Conservation (phyloP, 148 eudicot genomes). For the Rhododendron mucronatum region DNA sequence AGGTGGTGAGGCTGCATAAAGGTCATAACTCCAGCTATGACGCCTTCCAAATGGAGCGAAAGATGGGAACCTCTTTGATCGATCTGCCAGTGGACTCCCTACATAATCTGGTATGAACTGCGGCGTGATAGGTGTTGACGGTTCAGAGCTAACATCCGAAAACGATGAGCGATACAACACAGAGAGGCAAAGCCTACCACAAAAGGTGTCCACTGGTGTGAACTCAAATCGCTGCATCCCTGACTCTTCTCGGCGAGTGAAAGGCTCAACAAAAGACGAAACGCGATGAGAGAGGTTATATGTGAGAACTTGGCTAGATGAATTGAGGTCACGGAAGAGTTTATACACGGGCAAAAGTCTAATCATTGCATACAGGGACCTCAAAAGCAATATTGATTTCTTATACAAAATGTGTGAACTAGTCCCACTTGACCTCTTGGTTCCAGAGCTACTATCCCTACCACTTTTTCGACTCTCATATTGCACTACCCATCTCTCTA, state of each 20-base stretch:
- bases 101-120: conserved; percentile 87
- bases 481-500: conserved; percentile 94
- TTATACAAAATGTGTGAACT: conserved; percentile 60
- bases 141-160: conserved; percentile 51
- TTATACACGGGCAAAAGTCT: conserved; percentile 87
- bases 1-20: conserved; percentile 49
- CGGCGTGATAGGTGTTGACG: conserved; percentile 70
- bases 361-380: conserved; percentile 71
- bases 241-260: conserved; percentile 67
- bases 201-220: conserved; percentile 72
- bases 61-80: conserved; percentile 64
- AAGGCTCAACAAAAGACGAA: conserved; percentile 75
- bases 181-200: conserved; percentile 77
- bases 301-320: conserved; percentile 54
- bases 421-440: conserved; percentile 49
- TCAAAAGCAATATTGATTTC: conserved; percentile 64
- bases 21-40: conserved; percentile 86
- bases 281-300: conserved; percentile 68
- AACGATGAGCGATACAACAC: conserved; percentile 50
- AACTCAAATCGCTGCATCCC: conserved; percentile 71
- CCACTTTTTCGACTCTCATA: conserved; percentile 56
- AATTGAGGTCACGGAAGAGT: conserved; percentile 66
- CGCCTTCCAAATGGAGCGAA: conserved; percentile 60
- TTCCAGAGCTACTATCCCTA: conserved; percentile 35
- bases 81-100: conserved; percentile 83